Evolutionary conservation across 1,139 yeast species (phyloP).

Genomic region (Suhomyces chickasaworum): DNA sequence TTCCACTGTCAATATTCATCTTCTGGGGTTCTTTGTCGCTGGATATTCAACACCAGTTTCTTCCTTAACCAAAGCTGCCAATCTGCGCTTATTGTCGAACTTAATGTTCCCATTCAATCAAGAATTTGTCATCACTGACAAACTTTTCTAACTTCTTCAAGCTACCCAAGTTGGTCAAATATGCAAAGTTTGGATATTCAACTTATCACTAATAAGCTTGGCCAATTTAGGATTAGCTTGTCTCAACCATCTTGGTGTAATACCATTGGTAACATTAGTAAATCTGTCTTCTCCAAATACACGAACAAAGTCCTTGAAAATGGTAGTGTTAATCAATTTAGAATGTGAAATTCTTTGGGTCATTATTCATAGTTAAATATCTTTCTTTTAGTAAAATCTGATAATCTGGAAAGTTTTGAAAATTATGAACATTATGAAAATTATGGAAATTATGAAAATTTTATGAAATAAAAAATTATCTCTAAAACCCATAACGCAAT

Average conservation of each 20-base stretch:
- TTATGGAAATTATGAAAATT: no score
- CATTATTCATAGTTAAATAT: no score
- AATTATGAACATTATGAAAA: no score
- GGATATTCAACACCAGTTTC: constrained; percentile 69
- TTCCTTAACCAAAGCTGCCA: constrained; percentile 69
- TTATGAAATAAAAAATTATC: no score
- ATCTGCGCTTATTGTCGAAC: constrained; percentile 63
- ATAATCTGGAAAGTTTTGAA: no score
- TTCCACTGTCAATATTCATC: no score
- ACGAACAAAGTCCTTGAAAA: constrained; percentile 85
- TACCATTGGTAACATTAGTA: constrained; percentile 91
- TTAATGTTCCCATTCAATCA: constrained; percentile 75
- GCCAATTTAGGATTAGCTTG: constrained; percentile 89
- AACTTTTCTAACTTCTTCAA: constrained; percentile 69
- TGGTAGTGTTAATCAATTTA: constrained; percentile 84
- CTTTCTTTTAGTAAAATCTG: no score
- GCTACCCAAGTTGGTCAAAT: constrained; percentile 65
- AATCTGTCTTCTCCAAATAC: constrained; percentile 81
- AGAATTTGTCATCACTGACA: constrained; percentile 70
- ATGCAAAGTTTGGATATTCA: constrained; percentile 65
- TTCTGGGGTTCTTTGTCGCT: no score
- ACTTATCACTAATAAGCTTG: constrained; percentile 65
- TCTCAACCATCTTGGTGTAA: constrained; percentile 94
- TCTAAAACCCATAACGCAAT: no score
- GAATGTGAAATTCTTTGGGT: no score